Percentiles rank a stretch among this genome's conserved stretches.
Evolutionary conservation across 2,329 filamentous ascomycete species (phyloP).

Genomic region (Arthrobotrys entomopaga): DNA sequence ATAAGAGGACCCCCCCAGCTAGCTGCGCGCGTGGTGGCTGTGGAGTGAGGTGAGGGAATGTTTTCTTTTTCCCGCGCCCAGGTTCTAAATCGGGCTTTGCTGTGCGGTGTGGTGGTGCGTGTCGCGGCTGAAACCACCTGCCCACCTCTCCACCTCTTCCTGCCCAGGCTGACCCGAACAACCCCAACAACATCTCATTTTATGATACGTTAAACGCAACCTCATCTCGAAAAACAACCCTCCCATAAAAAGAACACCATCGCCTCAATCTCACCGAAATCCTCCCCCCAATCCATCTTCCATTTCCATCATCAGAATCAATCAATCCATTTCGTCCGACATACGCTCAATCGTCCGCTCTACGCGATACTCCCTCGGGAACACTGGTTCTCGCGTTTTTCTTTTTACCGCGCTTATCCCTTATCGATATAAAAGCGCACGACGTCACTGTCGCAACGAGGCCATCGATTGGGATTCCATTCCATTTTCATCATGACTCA

Average conservation of each 20-base stretch:
- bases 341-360: neutral
- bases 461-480: constrained; percentile 41
- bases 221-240: neutral
- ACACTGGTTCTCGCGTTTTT: constrained; percentile 1
- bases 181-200: constrained; percentile 21
- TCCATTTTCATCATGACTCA: constrained; percentile 76
- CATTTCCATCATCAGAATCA: neutral
- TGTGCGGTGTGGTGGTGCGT: no score
- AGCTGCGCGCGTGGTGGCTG: neutral
- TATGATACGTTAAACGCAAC: constrained; percentile 20
- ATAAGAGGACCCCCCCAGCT: no score
- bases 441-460: neutral
- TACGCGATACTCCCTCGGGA: neutral
- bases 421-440: no score
- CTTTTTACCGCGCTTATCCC: neutral
- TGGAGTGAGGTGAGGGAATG: neutral
- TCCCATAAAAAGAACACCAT: constrained; percentile 33
- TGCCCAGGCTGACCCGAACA: constrained; percentile 49
- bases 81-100: constrained; percentile 33
- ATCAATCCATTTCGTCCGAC: neutral
- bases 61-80: constrained; percentile 8
- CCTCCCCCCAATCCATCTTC: constrained; percentile 9
- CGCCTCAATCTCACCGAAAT: neutral
- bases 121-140: constrained; percentile 50
- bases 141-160: neutral